Evolutionary conservation across 257 asterid species (phyloP), one percentile per base, ranked within the genome.

Genomic region (Solanum virginianum): DNA sequence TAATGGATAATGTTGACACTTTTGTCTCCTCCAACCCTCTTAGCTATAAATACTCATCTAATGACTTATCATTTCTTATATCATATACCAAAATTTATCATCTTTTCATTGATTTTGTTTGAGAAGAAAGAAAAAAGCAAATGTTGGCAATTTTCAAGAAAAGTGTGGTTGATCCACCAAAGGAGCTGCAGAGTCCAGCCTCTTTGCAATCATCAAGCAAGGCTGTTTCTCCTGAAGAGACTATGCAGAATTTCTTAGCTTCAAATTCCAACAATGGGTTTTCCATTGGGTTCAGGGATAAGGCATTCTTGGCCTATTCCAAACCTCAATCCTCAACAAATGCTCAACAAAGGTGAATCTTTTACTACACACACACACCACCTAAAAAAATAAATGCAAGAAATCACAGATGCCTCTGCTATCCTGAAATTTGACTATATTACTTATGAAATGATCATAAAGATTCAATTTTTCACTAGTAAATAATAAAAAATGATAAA

Each of bases 61-160:
- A 68, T n/a, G 60, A 83, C 87, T 32, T 71, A 79, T 86, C 86
- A 90, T 80, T 86, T 84, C 83, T 5, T 84, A 32, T 70, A 22
- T 82, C 74, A 53, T 39, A 51, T 81, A 45, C 32, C 6, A 15
- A n/a, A 51, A 15, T 53, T 15, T 51, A 77, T 24, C 16, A 8
- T 55, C 62, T 16, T 43, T 81, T 80, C 84, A 69, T 63, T 79
- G 51, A 75, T 43, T 49, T 5, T 41, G 22, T 63, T 80, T 79
- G 55, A 49, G 75, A 10, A 57, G 22, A 13, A 41, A 43, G n/a
- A 24, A 36, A 55, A 14, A 49, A 24, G 24, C 91, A 89, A 87
- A 96, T 97, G 99, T 88, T 97, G 94, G 93, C 89, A 45, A 84
- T 93, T 54, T 97, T 97, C 94, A 92, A 91, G 90, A 93, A 92